phyloP scores from a whole-genome alignment of 805 yeast genomes.

The Pichia nanzhaoensis region DNA sequence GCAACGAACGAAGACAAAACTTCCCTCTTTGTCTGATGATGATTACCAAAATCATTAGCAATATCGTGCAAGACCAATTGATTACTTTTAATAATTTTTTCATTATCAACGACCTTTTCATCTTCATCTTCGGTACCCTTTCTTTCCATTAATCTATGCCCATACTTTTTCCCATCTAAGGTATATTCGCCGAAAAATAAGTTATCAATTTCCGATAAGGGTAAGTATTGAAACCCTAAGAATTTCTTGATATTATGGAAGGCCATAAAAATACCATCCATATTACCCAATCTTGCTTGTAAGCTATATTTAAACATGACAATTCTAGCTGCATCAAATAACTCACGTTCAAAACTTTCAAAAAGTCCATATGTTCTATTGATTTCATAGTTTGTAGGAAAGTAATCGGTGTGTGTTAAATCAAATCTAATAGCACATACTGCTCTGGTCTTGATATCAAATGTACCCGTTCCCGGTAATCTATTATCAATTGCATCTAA shows the following conservation, averaged over 20 bases:
- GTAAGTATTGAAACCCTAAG: constrained; percentile 88
- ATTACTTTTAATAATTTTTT: constrained; percentile 1
- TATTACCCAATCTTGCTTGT: constrained; percentile 91
- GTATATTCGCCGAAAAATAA: constrained; percentile 40
- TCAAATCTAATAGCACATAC: constrained; percentile 82
- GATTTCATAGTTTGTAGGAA: constrained; percentile 63
- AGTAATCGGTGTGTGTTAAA: constrained; percentile 43
- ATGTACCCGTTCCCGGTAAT: constrained; percentile 85
- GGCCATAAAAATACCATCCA: constrained; percentile 95
- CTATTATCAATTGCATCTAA: constrained; percentile 73
- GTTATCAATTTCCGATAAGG: constrained; percentile 64
- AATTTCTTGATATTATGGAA: constrained; percentile 76
- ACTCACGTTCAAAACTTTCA: constrained; percentile 82
- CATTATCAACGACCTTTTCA: background rate
- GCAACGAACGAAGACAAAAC: constrained; percentile 47
- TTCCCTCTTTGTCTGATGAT: constrained; percentile 30
- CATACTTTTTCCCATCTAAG: constrained; percentile 1
- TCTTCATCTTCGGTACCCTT: background rate
- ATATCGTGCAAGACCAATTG: constrained; percentile 16
- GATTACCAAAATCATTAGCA: constrained; percentile 23
- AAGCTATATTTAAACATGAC: constrained; percentile 78
- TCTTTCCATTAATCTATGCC: constrained; percentile 5
- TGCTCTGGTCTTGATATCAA: constrained; percentile 89
- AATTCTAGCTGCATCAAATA: constrained; percentile 64
- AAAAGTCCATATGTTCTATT: constrained; percentile 51